phyloP scores from a whole-genome alignment of 306 rosid species.

The Betula pendula region DNA sequence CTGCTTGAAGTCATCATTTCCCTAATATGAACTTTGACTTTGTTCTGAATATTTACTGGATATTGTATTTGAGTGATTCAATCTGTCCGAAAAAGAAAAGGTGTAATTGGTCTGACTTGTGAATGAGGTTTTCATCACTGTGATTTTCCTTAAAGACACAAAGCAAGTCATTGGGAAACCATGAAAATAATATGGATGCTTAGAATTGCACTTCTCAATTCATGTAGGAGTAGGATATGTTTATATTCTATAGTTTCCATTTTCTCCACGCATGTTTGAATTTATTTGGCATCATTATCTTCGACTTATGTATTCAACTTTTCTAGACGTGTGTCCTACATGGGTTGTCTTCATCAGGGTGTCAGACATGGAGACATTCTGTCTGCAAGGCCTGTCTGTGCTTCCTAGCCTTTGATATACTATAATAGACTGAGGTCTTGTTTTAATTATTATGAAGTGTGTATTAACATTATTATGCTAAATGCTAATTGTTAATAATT shows the following conservation, averaged over 20 bases:
- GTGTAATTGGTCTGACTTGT: neutral
- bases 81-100: neutral
- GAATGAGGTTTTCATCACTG: neutral
- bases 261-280: neutral
- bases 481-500: neutral
- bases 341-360: neutral
- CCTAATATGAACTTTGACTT: neutral
- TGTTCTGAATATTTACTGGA: neutral
- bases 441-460: neutral
- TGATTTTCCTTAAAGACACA: neutral
- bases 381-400: neutral
- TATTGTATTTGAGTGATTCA: neutral
- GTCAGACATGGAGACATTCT: neutral
- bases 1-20: neutral
- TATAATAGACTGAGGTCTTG: neutral
- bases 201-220: neutral
- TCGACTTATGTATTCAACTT: neutral
- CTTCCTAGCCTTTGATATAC: neutral
- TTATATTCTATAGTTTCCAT: neutral
- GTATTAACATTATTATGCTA: neutral
- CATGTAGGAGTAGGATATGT: neutral
- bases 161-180: neutral
- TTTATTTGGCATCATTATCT: neutral
- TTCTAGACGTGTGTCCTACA: neutral
- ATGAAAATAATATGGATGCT: neutral